These are phyloP conservation scores for Lachnellula occidentalis DNA, from an alignment of 2,329 filamentous ascomycete species.

Conservation along the genomic window DNA sequence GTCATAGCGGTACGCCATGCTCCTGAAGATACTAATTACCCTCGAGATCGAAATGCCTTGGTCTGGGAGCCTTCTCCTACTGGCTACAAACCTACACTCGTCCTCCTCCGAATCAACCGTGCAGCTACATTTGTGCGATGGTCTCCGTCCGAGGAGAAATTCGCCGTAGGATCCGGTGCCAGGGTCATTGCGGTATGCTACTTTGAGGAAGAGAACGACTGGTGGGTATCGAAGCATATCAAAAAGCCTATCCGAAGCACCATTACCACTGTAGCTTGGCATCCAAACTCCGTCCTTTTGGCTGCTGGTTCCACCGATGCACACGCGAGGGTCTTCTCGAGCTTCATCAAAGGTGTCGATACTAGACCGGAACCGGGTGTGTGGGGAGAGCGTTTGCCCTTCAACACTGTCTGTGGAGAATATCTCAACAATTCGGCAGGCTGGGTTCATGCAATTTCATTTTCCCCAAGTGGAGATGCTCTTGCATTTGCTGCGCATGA, in stretches of 20 bases:
- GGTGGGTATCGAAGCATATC: constrained; percentile 99
- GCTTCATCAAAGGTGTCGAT: constrained; percentile 94
- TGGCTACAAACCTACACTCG: constrained; percentile 95
- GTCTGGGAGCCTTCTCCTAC: constrained; percentile 93
- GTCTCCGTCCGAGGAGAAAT: constrained; percentile 95
- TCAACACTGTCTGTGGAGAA: constrained; percentile 98
- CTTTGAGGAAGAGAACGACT: constrained; percentile 99
- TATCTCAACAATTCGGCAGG: constrained; percentile 93
- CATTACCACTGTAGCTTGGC: constrained; percentile 91
- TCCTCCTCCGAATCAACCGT: constrained; percentile 93
- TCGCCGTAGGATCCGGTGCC: constrained; percentile 93
- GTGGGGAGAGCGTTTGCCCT: constrained; percentile 93
- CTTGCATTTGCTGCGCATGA: constrained; percentile 93
- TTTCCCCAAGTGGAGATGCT: constrained; percentile 88
- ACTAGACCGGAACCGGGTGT: constrained; percentile 75
- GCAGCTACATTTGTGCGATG: constrained; percentile 96
- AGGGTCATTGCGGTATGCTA: constrained; percentile 96
- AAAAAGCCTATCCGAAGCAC: constrained; percentile 99
- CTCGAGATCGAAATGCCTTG: constrained; percentile 85
- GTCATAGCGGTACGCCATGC: constrained; percentile 18
- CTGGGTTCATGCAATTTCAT: constrained; percentile 91
- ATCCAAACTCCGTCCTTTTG: constrained; percentile 92
- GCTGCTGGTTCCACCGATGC: constrained; percentile 96
- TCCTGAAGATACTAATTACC: constrained; percentile 3
- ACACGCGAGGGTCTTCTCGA: constrained; percentile 89